Evolutionary conservation across 768 basidiomycete genomes (phyloP).

Genomic region (Auriscalpium vulgare): DNA sequence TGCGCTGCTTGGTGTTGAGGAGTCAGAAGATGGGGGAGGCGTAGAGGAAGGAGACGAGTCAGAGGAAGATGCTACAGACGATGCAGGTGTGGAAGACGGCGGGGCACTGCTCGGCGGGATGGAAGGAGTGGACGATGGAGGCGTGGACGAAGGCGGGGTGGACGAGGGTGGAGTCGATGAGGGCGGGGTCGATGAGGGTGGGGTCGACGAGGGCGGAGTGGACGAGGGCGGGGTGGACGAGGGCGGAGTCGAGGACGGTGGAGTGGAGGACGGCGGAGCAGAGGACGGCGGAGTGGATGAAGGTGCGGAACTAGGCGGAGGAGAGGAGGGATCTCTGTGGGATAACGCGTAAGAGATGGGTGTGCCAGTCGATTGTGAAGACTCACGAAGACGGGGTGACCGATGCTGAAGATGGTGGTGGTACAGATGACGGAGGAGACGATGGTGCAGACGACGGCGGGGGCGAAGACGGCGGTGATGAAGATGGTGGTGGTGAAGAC

Average conservation of each 20-base stretch:
- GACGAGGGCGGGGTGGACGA: background rate
- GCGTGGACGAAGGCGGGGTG: constrained; percentile 12
- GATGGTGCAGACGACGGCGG: background rate
- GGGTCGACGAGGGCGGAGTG: constrained; percentile 7
- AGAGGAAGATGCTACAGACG: constrained; percentile 16
- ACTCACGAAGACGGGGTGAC: background rate
- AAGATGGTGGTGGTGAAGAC: background rate
- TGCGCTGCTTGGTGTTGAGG: constrained; percentile 6
- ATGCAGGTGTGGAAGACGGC: constrained; percentile 15
- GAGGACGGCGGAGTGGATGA: constrained; percentile 1
- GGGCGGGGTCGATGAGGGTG: background rate
- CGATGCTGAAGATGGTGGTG: background rate
- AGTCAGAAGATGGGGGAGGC: background rate
- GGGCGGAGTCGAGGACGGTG: constrained; percentile 4
- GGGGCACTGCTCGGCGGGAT: constrained; percentile 4
- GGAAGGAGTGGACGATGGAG: constrained; percentile 15
- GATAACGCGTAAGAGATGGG: background rate
- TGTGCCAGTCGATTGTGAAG: background rate
- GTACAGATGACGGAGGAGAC: background rate
- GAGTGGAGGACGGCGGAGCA: constrained; percentile 1
- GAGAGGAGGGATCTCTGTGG: constrained; percentile 12
- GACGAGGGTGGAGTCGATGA: background rate
- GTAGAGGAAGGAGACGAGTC: constrained; percentile 5
- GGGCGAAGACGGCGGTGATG: too few relatives aligned
- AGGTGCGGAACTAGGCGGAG: background rate